Evolutionary conservation across 148 eudicot genomes (phyloP), one percentile per base, ranked within the genome.

Genomic region (Rheum nobile): DNA sequence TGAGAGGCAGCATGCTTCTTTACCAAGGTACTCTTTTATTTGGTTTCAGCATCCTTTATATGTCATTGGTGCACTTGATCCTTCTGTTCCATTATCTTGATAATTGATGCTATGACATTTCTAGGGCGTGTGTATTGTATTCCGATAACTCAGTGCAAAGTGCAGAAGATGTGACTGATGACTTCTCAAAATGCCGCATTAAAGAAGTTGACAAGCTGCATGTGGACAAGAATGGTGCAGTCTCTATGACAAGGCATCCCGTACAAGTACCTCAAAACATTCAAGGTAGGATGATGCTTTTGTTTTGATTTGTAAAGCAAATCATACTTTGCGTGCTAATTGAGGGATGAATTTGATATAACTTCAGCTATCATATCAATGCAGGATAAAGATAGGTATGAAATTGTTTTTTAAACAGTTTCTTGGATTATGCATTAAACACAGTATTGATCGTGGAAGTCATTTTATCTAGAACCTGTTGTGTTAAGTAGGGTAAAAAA

Each of bases 1-100:
- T 34, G 98, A 93, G 78, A 85, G 98, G 78, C 96, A 93, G 76
- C 98, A 93, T 39, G 85, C 95, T 71, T 89, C 98, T 65, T 81
- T 93, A 72, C 98, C 98, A 19, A 88, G 98, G 98, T 93, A 85
- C 17, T 47, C 16, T 71, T 75, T 12, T 9, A 2, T 28, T 39
- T 31, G 19, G 38, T 38, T 55, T 29, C 57, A 31, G 2, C 17
- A 41, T 47, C 39, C 22, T 19, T 50, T 6, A 6, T 50, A 5
- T 50, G 1, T 54, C 63, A 9, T 14, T 28, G 17, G 67, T 57
- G 67, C 14, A 24, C 14, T 57, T 13, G 14, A 26, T 57, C 34
- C 17, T 57, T 57, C 2, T 28, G 4, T 26, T 57, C 16, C 32
- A 28, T 10, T 57, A 57, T 57, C 32, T 57, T 57, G 41, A 35